These are phyloP conservation scores for Wakefieldia striispora DNA, from an alignment of 768 basidiomycete genomes.

Conservation along the genomic window DNA sequence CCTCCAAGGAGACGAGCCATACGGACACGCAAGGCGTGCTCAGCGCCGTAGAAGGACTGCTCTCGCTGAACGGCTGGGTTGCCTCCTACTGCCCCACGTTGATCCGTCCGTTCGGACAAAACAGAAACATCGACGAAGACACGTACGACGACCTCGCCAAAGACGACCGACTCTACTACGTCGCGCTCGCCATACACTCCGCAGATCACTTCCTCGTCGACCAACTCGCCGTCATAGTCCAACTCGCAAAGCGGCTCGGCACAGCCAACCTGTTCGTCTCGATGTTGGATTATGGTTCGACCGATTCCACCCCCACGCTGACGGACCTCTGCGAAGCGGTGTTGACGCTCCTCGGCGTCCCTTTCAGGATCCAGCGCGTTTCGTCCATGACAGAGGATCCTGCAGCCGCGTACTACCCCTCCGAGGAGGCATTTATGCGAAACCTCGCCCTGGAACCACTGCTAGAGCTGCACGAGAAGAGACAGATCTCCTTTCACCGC, in stretches of 20 bases:
- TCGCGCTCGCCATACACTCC: constrained; percentile 94
- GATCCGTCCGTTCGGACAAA: constrained; percentile 91
- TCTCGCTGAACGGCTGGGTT: constrained; percentile 98
- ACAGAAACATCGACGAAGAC: constrained; percentile 66
- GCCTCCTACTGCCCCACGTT: constrained; percentile 93
- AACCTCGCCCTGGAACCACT: constrained; percentile 93
- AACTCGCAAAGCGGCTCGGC: constrained; percentile 89
- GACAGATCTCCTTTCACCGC: constrained; percentile 80
- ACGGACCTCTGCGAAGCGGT: constrained; percentile 95
- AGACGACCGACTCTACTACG: constrained; percentile 85
- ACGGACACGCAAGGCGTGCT: constrained; percentile 90
- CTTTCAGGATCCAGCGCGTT: constrained; percentile 90
- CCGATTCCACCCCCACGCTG: constrained; percentile 92
- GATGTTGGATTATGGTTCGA: constrained; percentile 96
- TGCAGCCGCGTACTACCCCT: constrained; percentile 86
- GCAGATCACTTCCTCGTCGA: constrained; percentile 99
- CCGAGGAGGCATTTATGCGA: constrained; percentile 92
- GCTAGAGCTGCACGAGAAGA: constrained; percentile 70
- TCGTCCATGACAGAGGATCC: constrained; percentile 91
- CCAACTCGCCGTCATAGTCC: constrained; percentile 96
- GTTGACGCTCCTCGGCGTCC: constrained; percentile 87
- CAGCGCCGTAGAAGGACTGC: constrained; percentile 85
- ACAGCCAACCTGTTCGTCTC: constrained; percentile 92
- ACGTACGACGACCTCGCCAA: constrained; percentile 87
- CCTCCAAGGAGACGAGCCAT: constrained; percentile 77